These are phyloP conservation scores for Fusarium brachygibbosum DNA, from an alignment of 2,329 filamentous ascomycete species.

Conservation along the genomic window DNA sequence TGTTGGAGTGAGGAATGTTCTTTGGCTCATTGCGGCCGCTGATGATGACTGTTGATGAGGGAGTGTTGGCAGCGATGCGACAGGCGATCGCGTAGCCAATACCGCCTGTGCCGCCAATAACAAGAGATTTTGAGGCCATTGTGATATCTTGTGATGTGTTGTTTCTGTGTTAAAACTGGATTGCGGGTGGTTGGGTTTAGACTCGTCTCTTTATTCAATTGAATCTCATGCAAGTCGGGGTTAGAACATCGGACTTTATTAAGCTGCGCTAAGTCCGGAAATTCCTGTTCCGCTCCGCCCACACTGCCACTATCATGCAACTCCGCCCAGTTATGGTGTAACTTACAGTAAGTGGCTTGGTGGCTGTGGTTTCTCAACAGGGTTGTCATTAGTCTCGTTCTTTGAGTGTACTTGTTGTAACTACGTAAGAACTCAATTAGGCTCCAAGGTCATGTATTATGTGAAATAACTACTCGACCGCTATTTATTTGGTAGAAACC, in stretches of 20 bases:
- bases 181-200: neutral
- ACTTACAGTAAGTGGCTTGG: neutral
- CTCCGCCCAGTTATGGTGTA: conserved; percentile 11
- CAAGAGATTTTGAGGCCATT: conserved; percentile 49
- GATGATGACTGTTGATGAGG: conserved; percentile 51
- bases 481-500: no score
- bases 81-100: conserved; percentile 56
- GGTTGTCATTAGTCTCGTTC: no score
- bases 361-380: neutral
- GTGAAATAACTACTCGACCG: no score
- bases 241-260: conserved; percentile 10
- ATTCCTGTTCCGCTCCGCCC: conserved; percentile 12
- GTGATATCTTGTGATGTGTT: neutral
- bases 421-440: no score
- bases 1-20: conserved; percentile 51
- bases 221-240: neutral
- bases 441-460: no score
- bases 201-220: conserved; percentile 1
- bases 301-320: neutral
- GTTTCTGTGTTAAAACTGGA: neutral
- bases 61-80: conserved; percentile 49
- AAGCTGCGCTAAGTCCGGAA: neutral
- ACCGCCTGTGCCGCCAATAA: conserved; percentile 55
- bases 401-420: no score
- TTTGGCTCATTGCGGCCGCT: conserved; percentile 52